Evolutionary conservation across 805 yeast genomes (phyloP), one percentile per base, ranked within the genome.

Genomic region (Candida wancherniae): DNA sequence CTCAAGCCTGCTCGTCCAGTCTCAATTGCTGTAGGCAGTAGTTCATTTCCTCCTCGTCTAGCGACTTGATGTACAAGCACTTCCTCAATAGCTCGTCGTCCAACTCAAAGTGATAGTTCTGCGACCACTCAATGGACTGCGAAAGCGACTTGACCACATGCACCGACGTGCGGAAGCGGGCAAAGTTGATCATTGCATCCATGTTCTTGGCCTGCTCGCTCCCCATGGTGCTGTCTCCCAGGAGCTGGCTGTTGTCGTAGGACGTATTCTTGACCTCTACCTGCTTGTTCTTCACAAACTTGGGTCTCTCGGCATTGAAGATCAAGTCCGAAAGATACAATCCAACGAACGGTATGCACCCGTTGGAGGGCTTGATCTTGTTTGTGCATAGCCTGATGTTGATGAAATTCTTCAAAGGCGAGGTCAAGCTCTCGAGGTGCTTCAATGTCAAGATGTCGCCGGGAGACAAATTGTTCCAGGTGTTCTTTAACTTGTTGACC

Each of bases 321-420:
- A 84, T 75, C 46, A 90, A 65, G 53, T 90, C 97, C 3, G 88
- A 79, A 26, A 90, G 55, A 47, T 85, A 87, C 18, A 90, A 65
- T 1, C 94, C 96, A 31, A 88, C 74, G 53, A 88, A 90, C 14
- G 98, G 97, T 30, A 90, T 77, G 45, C 94, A 79, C 3, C 97
- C 97, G 36, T 64, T 65, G 4, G 80, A 64, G 14, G 80, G 76
- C 34, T 69, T 70, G 28, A 82, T 63, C 23, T 71, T 75, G 35
- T 73, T 72, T 37, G 85, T 67, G 36, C 77, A 77, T 22, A 69
- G 53, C 42, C 97, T 68, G 38, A 90, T 68, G 31, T 72, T 71
- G 29, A 69, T 55, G 53, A 84, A 90, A 57, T 88, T 85, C 46
- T 72, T 72, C 39, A 77, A 61, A 7, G 96, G 87, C 6, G 88